Evolutionary conservation across 108 stramenopile species (phyloP).

Genomic region (Skeletonema grethae): DNA sequence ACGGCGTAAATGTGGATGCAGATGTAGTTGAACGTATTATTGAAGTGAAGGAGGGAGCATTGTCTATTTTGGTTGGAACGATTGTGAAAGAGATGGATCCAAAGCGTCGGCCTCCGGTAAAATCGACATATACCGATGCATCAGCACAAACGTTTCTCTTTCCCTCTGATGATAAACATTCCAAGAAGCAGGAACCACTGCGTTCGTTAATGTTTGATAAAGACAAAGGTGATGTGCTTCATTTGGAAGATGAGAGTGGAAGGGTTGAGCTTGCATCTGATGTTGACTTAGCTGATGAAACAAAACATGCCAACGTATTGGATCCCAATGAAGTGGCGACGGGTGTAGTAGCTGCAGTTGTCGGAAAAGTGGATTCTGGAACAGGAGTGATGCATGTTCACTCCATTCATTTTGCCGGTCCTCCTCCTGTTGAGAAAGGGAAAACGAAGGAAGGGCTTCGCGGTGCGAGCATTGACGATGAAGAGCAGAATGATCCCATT

Average conservation of each 20-base stretch:
- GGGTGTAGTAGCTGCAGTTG: slow-evolving; percentile 72
- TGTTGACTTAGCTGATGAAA: slow-evolving; percentile 5
- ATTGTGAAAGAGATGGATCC: slow-evolving; percentile 59
- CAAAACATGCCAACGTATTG: slow-evolving; percentile 13
- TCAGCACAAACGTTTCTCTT: slow-evolving; percentile 28
- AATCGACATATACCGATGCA: slow-evolving; percentile 15
- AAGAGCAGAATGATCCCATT: slow-evolving; percentile 25
- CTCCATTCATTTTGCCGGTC: slow-evolving; percentile 54
- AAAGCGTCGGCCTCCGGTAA: slow-evolving; percentile 31
- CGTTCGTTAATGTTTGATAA: slow-evolving; percentile 33
- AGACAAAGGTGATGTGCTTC: slow-evolving; percentile 58
- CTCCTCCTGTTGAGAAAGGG: slow-evolving; percentile 20
- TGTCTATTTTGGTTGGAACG: slow-evolving; percentile 73
- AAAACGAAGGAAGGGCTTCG: slow-evolving; percentile 1
- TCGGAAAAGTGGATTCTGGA: slow-evolving; percentile 55
- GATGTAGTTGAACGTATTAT: slow-evolving; percentile 65
- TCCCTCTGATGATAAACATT: slow-evolving; percentile 9
- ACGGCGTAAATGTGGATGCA: slow-evolving; percentile 7
- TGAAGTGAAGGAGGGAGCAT: slow-evolving; percentile 69
- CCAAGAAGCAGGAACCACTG: slow-evolving; percentile 32
- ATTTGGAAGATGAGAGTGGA: slow-evolving; percentile 85
- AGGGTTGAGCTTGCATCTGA: slow-evolving; percentile 60
- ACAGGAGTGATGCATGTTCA: slow-evolving; percentile 72
- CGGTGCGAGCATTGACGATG: background rate
- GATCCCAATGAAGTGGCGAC: slow-evolving; percentile 60